A percentile compares a stretch with the other conserved stretches of the same genome.
These are phyloP conservation scores for Helicostylum pulchrum DNA, from an alignment of 192 early-diverging fungal species.

Conservation along the genomic window DNA sequence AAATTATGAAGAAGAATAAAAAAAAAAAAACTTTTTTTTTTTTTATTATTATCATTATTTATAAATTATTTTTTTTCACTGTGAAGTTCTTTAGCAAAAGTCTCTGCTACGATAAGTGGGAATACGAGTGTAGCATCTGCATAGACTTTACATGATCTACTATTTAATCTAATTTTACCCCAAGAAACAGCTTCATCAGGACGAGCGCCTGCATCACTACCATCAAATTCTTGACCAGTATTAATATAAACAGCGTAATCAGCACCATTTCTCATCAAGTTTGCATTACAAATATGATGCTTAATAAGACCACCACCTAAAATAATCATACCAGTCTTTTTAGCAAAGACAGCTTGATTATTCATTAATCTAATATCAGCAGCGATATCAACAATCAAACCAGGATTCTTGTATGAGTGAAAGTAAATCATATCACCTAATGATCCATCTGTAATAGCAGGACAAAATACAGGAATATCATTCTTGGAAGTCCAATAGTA, in stretches of 20 bases:
- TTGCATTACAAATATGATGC: conserved; percentile 99
- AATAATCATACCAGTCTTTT: conserved; percentile 95
- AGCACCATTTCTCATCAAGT: conserved; percentile 97
- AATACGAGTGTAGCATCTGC: conserved; percentile 92
- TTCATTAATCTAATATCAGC: conserved; percentile 91
- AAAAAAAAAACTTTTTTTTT: not conserved
- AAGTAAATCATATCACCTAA: conserved; percentile 99
- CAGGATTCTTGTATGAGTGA: conserved; percentile 94
- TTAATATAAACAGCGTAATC: conserved; percentile 97
- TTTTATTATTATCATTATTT: not conserved
- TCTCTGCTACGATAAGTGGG: conserved; percentile 92
- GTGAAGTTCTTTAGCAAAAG: conserved; percentile 71
- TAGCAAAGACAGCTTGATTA: conserved; percentile 90
- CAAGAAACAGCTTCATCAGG: conserved; percentile 98
- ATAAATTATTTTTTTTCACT: not conserved
- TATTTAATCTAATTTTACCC: conserved; percentile 89
- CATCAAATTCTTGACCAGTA: conserved; percentile 98
- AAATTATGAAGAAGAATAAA: too few species aligned
- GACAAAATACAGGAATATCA: conserved; percentile 96
- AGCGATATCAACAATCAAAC: conserved; percentile 90
- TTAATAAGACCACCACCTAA: conserved; percentile 96
- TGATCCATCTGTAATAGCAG: conserved; percentile 96
- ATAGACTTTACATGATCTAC: conserved; percentile 89
- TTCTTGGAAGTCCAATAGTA: conserved; percentile 92
- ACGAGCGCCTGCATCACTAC: conserved; percentile 93